Evolutionary conservation across 768 basidiomycete genomes (phyloP).

Genomic region (Mycena indigotica): DNA sequence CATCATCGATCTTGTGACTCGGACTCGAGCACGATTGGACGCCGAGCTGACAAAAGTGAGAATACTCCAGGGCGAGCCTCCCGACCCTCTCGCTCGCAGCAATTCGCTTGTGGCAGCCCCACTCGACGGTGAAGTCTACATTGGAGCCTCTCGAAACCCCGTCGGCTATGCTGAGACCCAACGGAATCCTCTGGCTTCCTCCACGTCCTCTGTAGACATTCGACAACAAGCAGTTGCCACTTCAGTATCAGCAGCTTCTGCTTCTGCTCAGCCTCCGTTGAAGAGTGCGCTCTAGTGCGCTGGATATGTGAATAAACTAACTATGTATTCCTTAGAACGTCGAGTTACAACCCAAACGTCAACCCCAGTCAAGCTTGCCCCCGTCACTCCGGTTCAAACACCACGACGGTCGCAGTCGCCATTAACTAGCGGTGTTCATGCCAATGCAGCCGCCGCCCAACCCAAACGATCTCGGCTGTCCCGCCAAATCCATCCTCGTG

Average conservation of each 20-base stretch:
- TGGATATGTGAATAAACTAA: not conserved
- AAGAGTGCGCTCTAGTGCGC: slow-evolving; percentile 40
- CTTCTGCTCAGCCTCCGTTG: slow-evolving; percentile 32
- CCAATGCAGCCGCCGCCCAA: slow-evolving; percentile 29
- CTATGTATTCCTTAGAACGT: slow-evolving; percentile 36
- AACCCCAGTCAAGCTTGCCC: slow-evolving; percentile 45
- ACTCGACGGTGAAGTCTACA: slow-evolving; percentile 10
- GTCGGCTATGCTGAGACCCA: slow-evolving; percentile 46
- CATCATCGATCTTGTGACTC: slow-evolving; percentile 49
- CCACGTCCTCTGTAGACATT: slow-evolving; percentile 33
- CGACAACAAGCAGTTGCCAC: slow-evolving; percentile 28
- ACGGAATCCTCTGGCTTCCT: slow-evolving; percentile 40
- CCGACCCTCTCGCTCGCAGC: slow-evolving; percentile 27
- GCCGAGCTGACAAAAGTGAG: slow-evolving; percentile 50
- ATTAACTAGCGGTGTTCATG: slow-evolving; percentile 33
- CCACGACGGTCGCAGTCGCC: slow-evolving; percentile 46
- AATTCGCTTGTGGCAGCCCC: slow-evolving; percentile 10
- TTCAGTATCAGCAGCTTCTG: slow-evolving; percentile 23
- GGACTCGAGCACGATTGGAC: slow-evolving; percentile 52
- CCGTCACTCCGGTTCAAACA: slow-evolving; percentile 39
- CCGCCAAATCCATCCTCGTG: slow-evolving; percentile 43
- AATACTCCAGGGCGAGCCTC: slow-evolving; percentile 48
- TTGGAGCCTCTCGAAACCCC: slow-evolving; percentile 26
- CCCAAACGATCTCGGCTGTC: slow-evolving; percentile 51
- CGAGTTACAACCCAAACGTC: slow-evolving; percentile 35